Percentiles rank a stretch among this genome's conserved stretches.
These are phyloP conservation scores for Acanthamoeba royreba DNA, from an alignment of 208 protist species.

Conservation along the genomic window DNA sequence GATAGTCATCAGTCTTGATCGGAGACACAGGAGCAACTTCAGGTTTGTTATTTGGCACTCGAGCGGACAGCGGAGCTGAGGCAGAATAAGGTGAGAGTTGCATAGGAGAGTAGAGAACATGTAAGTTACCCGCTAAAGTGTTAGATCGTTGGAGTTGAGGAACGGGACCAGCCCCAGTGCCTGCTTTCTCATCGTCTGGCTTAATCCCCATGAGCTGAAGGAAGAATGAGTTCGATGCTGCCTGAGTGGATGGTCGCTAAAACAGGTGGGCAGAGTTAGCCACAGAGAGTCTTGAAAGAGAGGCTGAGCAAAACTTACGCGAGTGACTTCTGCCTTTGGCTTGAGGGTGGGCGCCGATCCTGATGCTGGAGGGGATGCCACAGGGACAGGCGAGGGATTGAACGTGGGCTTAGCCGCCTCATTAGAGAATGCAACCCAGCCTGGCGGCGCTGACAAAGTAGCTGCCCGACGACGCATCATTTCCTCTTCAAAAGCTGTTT, in stretches of 20 bases:
- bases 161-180: background rate
- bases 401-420: too few relatives aligned
- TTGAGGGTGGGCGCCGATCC: too few relatives aligned
- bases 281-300: too few relatives aligned
- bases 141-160: background rate
- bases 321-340: background rate
- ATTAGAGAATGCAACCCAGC: too few relatives aligned
- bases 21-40: background rate
- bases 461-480: too few relatives aligned
- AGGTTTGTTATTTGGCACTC: background rate
- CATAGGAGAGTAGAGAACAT: too few relatives aligned
- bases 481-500: too few relatives aligned
- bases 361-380: too few relatives aligned
- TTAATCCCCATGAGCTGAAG: conserved; percentile 17
- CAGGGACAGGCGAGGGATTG: too few relatives aligned
- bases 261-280: too few relatives aligned
- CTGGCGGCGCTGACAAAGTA: too few relatives aligned
- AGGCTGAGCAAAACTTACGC: background rate
- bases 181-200: background rate
- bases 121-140: background rate
- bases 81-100: background rate
- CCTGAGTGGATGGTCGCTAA: background rate
- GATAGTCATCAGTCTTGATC: background rate
- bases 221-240: conserved; percentile 3
- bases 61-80: background rate